Percentiles rank a stretch among this genome's conserved stretches.
Evolutionary conservation across 2,329 filamentous ascomycete species (phyloP).

Genomic region (Stemphylium lycopersici): DNA sequence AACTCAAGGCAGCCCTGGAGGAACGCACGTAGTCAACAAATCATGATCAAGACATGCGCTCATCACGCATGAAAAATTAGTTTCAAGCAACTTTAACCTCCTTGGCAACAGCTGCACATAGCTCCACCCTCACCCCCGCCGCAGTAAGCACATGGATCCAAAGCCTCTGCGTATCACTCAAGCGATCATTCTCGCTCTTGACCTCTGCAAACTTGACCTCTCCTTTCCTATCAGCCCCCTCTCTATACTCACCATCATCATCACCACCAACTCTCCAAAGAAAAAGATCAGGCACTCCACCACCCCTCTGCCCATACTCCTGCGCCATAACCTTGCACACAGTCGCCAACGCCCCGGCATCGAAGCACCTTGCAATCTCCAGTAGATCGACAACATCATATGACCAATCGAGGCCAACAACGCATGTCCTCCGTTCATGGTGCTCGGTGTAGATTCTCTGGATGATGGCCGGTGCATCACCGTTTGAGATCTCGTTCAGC

Average conservation of each 20-base stretch:
- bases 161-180: conserved; percentile 93
- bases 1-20: too few species aligned
- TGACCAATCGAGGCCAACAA: conserved; percentile 92
- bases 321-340: conserved; percentile 95
- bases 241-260: conserved; percentile 28
- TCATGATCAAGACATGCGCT: too few species aligned
- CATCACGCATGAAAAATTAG: too few species aligned
- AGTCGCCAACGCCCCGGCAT: conserved; percentile 77
- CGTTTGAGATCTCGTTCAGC: conserved; percentile 86
- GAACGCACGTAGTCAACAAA: too few species aligned
- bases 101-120: conserved; percentile 70
- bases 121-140: conserved; percentile 83
- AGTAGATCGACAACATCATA: conserved; percentile 79
- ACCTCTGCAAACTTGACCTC: conserved; percentile 74
- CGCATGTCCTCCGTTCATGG: conserved; percentile 74
- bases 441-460: conserved; percentile 71
- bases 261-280: conserved; percentile 69
- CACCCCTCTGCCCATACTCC: conserved; percentile 85
- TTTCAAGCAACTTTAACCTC: conserved; percentile 53
- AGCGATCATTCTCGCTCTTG: conserved; percentile 75
- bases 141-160: conserved; percentile 95
- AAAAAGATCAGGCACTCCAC: conserved; percentile 90
- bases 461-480: conserved; percentile 71
- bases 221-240: conserved; percentile 50
- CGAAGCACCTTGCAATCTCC: conserved; percentile 79